Conservation (phyloP, 106 monocot genomes). For the Platanthera guangdongensis region DNA sequence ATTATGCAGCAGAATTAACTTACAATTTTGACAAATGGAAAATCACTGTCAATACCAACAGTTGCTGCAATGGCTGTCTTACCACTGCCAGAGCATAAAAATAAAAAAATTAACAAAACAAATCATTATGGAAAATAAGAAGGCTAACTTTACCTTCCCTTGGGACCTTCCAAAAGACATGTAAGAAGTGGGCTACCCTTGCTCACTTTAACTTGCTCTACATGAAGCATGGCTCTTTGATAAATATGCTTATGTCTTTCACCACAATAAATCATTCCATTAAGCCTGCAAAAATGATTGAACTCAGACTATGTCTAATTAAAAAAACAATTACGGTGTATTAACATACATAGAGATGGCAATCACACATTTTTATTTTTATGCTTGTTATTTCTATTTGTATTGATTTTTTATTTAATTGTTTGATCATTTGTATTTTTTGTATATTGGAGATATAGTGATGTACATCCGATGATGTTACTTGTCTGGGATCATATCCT, state of each 20-base stretch:
- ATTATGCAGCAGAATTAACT: conserved; percentile 19
- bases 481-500: too few relatives aligned
- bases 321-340: too few relatives aligned
- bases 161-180: conserved; percentile 88
- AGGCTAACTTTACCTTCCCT: conserved; percentile 57
- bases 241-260: conserved; percentile 65
- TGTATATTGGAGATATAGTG: too few relatives aligned
- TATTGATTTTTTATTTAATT: too few relatives aligned
- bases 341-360: too few relatives aligned
- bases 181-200: conserved; percentile 90
- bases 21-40: conserved; percentile 95
- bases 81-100: conserved; percentile 49
- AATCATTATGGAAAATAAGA: not conserved
- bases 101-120: not conserved
- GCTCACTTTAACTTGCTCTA: conserved; percentile 92
- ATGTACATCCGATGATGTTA: too few relatives aligned
- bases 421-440: too few relatives aligned
- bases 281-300: conserved; percentile 38
- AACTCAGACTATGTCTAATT: not conserved
- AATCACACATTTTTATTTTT: too few relatives aligned
- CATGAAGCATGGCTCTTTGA: conserved; percentile 74
- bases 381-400: too few relatives aligned
- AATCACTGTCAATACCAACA: conserved; percentile 89
- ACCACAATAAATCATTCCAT: conserved; percentile 93
- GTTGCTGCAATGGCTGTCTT: conserved; percentile 89